A percentile compares a stretch with the other conserved stretches of the same genome.
phyloP scores from a whole-genome alignment of 306 rosid genomes.

The Castanea sativa region DNA sequence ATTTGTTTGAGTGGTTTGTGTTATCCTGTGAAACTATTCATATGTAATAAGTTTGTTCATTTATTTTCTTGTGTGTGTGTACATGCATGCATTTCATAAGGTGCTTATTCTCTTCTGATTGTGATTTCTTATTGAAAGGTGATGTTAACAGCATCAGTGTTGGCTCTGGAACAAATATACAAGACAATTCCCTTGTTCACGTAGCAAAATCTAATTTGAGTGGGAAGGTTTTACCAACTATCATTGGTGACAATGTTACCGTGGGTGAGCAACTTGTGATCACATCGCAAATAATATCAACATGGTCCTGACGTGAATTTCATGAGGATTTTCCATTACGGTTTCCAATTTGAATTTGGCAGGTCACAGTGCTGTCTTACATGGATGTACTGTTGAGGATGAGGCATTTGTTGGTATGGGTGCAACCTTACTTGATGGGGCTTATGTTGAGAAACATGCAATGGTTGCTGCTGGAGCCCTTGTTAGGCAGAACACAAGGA shows the following conservation, averaged over 20 bases:
- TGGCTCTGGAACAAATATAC: constrained; percentile 91
- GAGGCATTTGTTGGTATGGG: constrained; percentile 99
- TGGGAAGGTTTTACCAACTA: constrained; percentile 90
- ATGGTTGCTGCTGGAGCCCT: constrained; percentile 99
- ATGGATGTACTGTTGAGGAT: constrained; percentile 92
- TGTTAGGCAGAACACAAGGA: constrained; percentile 85
- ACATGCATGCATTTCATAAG: not conserved
- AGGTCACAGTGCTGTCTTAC: constrained; percentile 92
- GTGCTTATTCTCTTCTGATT: constrained; percentile 17
- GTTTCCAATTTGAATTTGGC: constrained; percentile 22
- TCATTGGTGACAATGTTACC: constrained; percentile 88
- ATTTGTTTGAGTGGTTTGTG: not conserved
- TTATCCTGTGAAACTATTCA: not conserved
- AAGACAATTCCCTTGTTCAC: constrained; percentile 93
- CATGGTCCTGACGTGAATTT: constrained; percentile 15
- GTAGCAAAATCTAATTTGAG: constrained; percentile 82
- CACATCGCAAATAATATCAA: constrained; percentile 13
- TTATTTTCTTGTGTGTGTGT: not conserved
- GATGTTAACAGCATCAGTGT: constrained; percentile 54
- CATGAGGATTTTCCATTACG: constrained; percentile 13
- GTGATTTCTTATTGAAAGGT: constrained; percentile 26
- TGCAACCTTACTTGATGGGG: constrained; percentile 94
- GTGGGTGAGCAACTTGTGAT: constrained; percentile 65
- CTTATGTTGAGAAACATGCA: constrained; percentile 77
- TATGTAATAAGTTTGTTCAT: not conserved